Evolutionary conservation across 139 green algal species (phyloP).

Genomic region (Chlamydomonas asymmetrica): DNA sequence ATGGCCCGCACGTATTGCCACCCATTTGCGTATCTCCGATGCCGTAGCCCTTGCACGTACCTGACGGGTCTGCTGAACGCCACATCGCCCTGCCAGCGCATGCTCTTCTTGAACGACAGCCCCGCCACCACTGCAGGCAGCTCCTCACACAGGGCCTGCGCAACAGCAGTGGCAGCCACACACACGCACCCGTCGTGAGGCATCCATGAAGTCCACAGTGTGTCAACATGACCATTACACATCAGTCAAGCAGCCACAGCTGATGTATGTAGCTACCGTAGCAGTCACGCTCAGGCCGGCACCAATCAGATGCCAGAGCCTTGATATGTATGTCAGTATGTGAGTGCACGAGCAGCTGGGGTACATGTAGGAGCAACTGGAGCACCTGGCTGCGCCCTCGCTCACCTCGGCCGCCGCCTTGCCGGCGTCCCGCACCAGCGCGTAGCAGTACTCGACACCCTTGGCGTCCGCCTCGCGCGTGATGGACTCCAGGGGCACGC

Average conservation of each 20-base stretch:
- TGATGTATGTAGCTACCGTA: too few species aligned
- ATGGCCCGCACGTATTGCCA: too few species aligned
- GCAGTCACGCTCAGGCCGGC: too few species aligned
- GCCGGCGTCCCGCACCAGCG: slow-evolving; percentile 64
- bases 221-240: not conserved
- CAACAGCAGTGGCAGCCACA: not conserved
- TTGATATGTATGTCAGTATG: not conserved
- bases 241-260: not conserved
- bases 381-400: not conserved
- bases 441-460: slow-evolving; percentile 92
- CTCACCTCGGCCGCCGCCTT: slow-evolving; percentile 56
- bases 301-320: not conserved
- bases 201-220: too few species aligned
- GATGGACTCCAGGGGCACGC: slow-evolving; percentile 52
- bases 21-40: too few species aligned
- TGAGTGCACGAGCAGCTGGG: not conserved
- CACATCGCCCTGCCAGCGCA: slow-evolving; percentile 82
- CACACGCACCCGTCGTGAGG: too few species aligned
- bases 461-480: slow-evolving; percentile 75
- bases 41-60: too few species aligned
- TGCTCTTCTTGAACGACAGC: slow-evolving; percentile 89
- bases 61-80: slow-evolving; percentile 89
- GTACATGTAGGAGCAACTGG: not conserved
- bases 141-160: slow-evolving; percentile 74
- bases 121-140: slow-evolving; percentile 71